Evolutionary conservation across 164 flowering plant species (phyloP), one percentile per base, ranked within the genome.

Genomic region (Brasenia schreberi): DNA sequence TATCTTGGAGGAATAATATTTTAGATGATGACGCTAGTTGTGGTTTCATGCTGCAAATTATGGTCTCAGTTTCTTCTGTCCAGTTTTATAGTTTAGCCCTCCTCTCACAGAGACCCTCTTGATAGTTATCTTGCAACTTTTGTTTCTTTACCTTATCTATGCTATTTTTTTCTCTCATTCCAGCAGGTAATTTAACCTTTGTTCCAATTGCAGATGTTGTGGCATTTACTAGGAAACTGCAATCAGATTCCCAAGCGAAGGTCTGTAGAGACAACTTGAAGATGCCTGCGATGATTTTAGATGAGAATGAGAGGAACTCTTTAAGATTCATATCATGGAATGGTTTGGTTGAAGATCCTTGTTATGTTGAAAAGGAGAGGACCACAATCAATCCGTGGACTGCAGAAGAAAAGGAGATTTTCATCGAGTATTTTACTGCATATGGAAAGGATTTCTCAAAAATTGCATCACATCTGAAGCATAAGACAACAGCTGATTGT

Each of bases 401-500:
- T 3, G 23, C 83, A 17, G 82, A 86, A 42, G 99, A 95, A 77
- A 90, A 66, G 75, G 91, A 85, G 64, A 70, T 83, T 59, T 92
- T 95, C 69, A 66, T 87, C 74, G 91, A 95, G 56, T 86, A 82
- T 78, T 73, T 90, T 9, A 82, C 87, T 19, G 65, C 67, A 4
- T 78, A 74, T 77, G 98, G 98, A 64, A 95, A 95, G 77, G 90
- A 95, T 74, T 95, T 95, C 74, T 72, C 76, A 59, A 88, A 83
- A 75, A 92, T 95, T 75, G 84, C 99, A 65, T 79, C 91, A 52
- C 88, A 79, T 77, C 85, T 95, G 62, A 83, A 81, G 64, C 85
- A 88, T 72, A 95, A 92, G 81, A 86, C 97, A 42, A 87, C 85
- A n/a, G 99, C 98, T 10, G 99, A 95, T 67, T 95, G 99, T 75